Base-by-base conservation (phyloP, 208 protist species). In the Acanthamoeba rhysodes region DNA sequence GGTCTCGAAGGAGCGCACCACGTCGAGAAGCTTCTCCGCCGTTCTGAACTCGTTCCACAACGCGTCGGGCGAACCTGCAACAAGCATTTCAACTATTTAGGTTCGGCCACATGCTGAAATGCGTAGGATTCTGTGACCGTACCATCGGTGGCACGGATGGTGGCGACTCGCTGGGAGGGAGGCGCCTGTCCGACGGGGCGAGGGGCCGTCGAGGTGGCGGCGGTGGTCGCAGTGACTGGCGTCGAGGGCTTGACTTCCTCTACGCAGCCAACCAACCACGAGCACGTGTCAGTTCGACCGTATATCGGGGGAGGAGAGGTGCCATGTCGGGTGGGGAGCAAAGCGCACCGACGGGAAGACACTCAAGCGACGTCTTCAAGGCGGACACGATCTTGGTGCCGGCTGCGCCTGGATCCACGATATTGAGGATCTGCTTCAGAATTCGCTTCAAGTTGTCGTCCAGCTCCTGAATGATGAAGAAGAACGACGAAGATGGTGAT, bases 1-100 rank as follows among this genome's bases (percentile, higher is more conserved):
- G 6, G 29, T 16, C 41, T 66, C 62, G 64, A 93, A 93, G 12
- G 87, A 50, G n/a, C 87, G 62, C 59, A 93, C 34, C 5, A 93
- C 62, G 41, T 93, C 87, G 22, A 76, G 34, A 50, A 93, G 87
- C 64, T 76, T 55, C 37, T 66, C 62, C 27, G 87, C 87, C 22
- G 29, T 74, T 14, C 48, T 14, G 62, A 93, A 93, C 34, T 93
- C 87, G 27, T 93, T 74, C 50, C 50, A 93, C 59, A 93, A 20
- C 27, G 87, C 48, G 74, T 93, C 87, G 29, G 87, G 87, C 48
- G 50, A 59, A 20, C 41, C 59, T 93, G 32, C n/a, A n/a, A n/a
- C n/a, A n/a, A n/a, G n/a, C n/a, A n/a, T n/a, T n/a, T n/a, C n/a
- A n/a, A n/a, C n/a, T n/a, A n/a, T n/a, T n/a, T n/a, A n/a, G n/a